phyloP scores from a whole-genome alignment of 164 flowering plant genomes.

The Tinospora cordifolia region DNA sequence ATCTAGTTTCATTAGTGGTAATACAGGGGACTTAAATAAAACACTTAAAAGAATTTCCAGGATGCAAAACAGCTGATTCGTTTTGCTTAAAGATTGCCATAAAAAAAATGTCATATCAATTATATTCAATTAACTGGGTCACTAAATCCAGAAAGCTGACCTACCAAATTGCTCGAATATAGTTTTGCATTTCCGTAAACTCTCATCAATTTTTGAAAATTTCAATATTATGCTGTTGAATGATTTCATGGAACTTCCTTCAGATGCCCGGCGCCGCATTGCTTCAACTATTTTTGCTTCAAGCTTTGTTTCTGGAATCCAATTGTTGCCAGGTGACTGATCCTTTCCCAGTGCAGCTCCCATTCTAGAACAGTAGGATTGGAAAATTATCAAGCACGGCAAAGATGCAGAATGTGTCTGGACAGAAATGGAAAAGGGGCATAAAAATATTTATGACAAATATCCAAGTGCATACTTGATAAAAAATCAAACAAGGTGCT shows the following conservation, averaged over 20 bases:
- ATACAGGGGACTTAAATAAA: too few relatives aligned
- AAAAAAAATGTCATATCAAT: not conserved
- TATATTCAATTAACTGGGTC: not conserved
- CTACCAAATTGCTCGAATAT: constrained; percentile 75
- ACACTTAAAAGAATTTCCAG: too few relatives aligned
- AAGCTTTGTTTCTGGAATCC: constrained; percentile 62
- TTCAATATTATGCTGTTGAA: constrained; percentile 75
- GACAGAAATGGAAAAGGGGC: not conserved
- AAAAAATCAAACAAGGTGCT: too few relatives aligned
- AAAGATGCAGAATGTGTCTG: constrained; percentile 13
- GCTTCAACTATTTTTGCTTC: constrained; percentile 85
- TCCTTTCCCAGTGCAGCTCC: constrained; percentile 54
- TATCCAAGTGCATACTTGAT: too few relatives aligned
- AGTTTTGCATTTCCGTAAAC: constrained; percentile 67
- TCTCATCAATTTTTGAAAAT: constrained; percentile 84
- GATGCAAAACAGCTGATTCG: too few relatives aligned
- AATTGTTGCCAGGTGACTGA: constrained; percentile 31
- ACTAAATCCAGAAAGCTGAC: constrained; percentile 9
- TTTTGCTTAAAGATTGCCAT: not conserved
- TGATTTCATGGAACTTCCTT: constrained; percentile 65
- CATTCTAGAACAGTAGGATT: constrained; percentile 32
- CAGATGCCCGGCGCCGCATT: constrained; percentile 52
- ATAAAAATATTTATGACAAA: not conserved
- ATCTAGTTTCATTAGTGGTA: too few relatives aligned
- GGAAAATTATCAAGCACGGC: not conserved